Conservation (phyloP, 2,329 filamentous ascomycete genomes). For the Orbilia oligospora region DNA sequence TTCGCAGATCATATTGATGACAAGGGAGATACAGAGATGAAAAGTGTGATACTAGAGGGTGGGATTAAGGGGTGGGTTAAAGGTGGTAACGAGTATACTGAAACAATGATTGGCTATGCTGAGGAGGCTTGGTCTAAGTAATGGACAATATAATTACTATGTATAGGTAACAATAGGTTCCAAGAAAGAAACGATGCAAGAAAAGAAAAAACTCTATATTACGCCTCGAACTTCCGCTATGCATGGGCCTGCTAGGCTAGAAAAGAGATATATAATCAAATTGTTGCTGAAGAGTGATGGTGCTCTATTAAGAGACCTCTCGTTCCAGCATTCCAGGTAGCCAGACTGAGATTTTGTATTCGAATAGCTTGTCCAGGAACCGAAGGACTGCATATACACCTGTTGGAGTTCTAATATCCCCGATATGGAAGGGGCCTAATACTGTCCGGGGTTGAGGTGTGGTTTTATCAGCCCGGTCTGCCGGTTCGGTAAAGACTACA, state of each 20-base stretch:
- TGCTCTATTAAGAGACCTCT: not conserved
- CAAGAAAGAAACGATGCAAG: no score
- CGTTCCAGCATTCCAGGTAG: constrained; percentile 5
- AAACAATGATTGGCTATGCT: constrained; percentile 70
- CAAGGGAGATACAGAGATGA: constrained; percentile 67
- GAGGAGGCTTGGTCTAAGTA: constrained; percentile 65
- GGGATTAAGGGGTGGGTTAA: constrained; percentile 73
- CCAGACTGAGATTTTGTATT: not conserved
- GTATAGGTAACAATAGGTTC: not conserved
- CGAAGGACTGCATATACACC: constrained; percentile 3
- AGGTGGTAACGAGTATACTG: constrained; percentile 69
- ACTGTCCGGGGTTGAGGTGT: not conserved
- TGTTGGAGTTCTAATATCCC: not conserved
- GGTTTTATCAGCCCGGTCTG: not conserved
- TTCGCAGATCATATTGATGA: constrained; percentile 71
- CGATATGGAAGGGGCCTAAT: not conserved
- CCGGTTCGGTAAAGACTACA: not conserved
- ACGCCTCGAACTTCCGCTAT: not conserved
- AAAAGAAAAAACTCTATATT: not conserved
- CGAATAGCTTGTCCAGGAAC: constrained; percentile 1
- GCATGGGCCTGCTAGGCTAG: no score
- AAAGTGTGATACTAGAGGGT: constrained; percentile 71
- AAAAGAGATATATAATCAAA: not conserved
- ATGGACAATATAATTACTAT: not conserved
- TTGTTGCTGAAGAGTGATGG: not conserved